Percentiles rank a stretch among this genome's conserved stretches.
Conservation (phyloP, 2,329 filamentous ascomycete species). For the Alternaria arbusti region DNA sequence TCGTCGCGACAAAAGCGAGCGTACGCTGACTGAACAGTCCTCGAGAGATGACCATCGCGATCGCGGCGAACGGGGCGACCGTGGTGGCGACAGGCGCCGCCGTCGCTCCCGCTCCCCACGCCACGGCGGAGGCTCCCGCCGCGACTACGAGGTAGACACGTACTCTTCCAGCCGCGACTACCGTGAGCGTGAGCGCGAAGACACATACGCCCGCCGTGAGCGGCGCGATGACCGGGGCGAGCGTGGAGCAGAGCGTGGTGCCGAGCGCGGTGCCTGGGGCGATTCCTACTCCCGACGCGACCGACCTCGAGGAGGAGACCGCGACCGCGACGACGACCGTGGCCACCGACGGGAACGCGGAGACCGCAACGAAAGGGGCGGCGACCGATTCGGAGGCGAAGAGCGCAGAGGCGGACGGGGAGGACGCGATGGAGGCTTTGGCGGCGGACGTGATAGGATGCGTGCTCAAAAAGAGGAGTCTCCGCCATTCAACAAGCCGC, state of each 20-base stretch:
- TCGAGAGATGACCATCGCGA: constrained; percentile 39
- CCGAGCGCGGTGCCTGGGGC: constrained; percentile 60
- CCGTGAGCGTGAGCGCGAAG: constrained; percentile 90
- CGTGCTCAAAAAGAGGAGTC: constrained; percentile 76
- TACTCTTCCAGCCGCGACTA: constrained; percentile 95
- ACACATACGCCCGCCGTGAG: constrained; percentile 78
- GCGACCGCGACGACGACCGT: constrained; percentile 44
- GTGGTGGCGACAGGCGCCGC: constrained; percentile 52
- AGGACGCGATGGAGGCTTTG: constrained; percentile 31
- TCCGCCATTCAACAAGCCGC: constrained; percentile 79
- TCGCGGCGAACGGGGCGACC: constrained; percentile 27
- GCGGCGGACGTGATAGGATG: constrained; percentile 55
- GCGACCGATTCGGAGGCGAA: constrained; percentile 55
- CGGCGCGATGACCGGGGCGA: constrained; percentile 56
- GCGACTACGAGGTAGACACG: constrained; percentile 78
- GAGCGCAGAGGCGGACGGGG: constrained; percentile 44
- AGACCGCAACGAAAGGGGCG: constrained; percentile 57
- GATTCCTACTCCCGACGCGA: constrained; percentile 57
- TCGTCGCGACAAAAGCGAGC: constrained; percentile 14
- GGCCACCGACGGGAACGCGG: constrained; percentile 41
- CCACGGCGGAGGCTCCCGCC: constrained; percentile 65
- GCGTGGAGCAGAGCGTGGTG: constrained; percentile 45
- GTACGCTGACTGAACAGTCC: constrained; percentile 37
- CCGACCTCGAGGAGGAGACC: constrained; percentile 37
- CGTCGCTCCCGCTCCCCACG: constrained; percentile 88